phyloP scores from a whole-genome alignment of 148 eudicot species.

The Silene latifolia region DNA sequence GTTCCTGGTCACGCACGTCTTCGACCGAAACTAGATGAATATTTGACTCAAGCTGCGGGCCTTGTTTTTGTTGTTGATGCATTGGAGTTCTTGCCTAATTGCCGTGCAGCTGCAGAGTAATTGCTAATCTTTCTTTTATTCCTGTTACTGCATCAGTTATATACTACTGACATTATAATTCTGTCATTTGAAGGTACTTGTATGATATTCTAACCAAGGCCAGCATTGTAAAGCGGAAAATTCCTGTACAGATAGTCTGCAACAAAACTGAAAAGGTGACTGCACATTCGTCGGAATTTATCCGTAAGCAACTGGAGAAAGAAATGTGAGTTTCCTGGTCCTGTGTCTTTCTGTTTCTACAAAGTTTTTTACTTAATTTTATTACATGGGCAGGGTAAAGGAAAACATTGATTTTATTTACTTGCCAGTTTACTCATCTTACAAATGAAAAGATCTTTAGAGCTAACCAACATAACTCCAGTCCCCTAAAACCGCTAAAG shows the following conservation, averaged over 20 bases:
- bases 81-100: conserved; percentile 79
- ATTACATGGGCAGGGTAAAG: too few species aligned
- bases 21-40: conserved; percentile 82
- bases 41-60: conserved; percentile 82
- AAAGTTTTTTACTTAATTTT: too few species aligned
- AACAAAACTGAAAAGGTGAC: conserved; percentile 91
- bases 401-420: too few species aligned
- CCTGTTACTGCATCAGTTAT: neutral
- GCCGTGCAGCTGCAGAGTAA: conserved; percentile 89
- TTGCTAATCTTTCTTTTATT: too few species aligned
- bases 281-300: conserved; percentile 89
- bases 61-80: conserved; percentile 86
- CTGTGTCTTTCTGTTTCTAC: neutral
- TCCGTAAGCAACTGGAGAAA: conserved; percentile 91
- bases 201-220: conserved; percentile 81
- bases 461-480: neutral
- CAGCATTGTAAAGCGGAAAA: conserved; percentile 65
- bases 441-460: neutral
- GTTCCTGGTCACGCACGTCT: conserved; percentile 96
- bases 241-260: conserved; percentile 73
- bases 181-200: conserved; percentile 51
- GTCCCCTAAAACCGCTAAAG: too few species aligned
- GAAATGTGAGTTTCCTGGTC: conserved; percentile 56
- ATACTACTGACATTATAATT: conserved; percentile 5
- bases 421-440: neutral